These are phyloP conservation scores for Chrysosporium keratinophilum DNA, from an alignment of 2,329 filamentous ascomycete species.

Conservation along the genomic window DNA sequence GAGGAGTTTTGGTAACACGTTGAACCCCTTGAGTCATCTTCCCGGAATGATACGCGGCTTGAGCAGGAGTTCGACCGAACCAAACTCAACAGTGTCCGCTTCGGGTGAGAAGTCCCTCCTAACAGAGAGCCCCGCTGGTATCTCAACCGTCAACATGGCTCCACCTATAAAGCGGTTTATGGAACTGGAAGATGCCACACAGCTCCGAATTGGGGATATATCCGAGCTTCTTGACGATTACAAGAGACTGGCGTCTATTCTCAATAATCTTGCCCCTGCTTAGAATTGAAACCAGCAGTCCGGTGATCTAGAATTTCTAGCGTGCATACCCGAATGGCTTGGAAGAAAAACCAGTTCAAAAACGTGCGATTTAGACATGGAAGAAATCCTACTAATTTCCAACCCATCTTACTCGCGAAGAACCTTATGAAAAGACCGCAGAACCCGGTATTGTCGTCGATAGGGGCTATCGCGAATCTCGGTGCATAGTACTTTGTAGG, in stretches of 20 bases:
- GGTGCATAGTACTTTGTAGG: too few species aligned
- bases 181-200: slow-evolving; percentile 58
- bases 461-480: too few species aligned
- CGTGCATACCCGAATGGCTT: too few species aligned
- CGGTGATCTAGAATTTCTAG: not conserved
- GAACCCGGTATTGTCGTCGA: too few species aligned
- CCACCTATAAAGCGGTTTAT: slow-evolving; percentile 65
- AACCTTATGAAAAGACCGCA: too few species aligned
- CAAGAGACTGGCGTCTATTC: slow-evolving; percentile 54
- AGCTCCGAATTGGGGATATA: slow-evolving; percentile 64
- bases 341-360: too few species aligned
- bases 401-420: too few species aligned
- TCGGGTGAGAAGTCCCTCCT: slow-evolving; percentile 11
- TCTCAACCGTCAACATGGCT: slow-evolving; percentile 23
- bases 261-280: slow-evolving; percentile 41
- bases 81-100: slow-evolving; percentile 29
- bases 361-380: too few species aligned
- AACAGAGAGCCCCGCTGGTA: not conserved
- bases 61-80: slow-evolving; percentile 41
- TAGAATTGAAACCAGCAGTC: not conserved
- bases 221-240: slow-evolving; percentile 63
- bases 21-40: slow-evolving; percentile 74
- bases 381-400: too few species aligned
- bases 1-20: slow-evolving; percentile 64
- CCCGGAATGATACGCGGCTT: slow-evolving; percentile 70